Evolutionary conservation across 2,329 filamentous ascomycete genomes (phyloP), one percentile per base, ranked within the genome.

Genomic region (Aspergillus brasiliensis): DNA sequence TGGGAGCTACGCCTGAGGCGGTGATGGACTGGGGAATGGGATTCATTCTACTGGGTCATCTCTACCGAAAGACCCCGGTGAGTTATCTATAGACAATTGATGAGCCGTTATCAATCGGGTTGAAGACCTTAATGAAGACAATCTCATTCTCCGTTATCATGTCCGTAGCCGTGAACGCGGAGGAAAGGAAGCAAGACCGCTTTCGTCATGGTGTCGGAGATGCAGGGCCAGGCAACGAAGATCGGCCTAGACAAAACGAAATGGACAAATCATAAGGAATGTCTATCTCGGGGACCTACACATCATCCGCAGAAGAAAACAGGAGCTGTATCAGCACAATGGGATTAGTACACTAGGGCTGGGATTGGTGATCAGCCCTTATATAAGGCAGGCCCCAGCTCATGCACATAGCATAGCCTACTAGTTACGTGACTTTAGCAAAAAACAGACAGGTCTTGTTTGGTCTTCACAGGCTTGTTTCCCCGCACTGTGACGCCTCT

Each of bases 401-500:
- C 31, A 34, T 27, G 37, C 28, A 17, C 38, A 28, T 21, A 38
- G 38, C 38, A 25, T 23, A 53, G 21, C 37, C 51, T 52, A 56
- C 51, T 52, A 56, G 15, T 15, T 19, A 42, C 23, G 17, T 51
- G 44, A 60, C 59, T 44, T 42, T 57, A 62, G 55, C 46, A 51
- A 48, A 19, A 44, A 0, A 44, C 7, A 27, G 46, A 27, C 21
- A 17, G 15, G 25, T 48, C 46, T 48, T 27, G 28, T 11, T 10
- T n/a, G n/a, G n/a, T 31, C 28, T 31, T 31, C 31, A 34, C 34
- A 55, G 25, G 44, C 48, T 52, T 34, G 44, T 64, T 67, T 63
- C 65, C 65, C 63, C 65, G 65, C 66, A 67, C 66, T 62, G 42
- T 57, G 47, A 40, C 48, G 46, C 51, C 61, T 59, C 13, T 61